Percentiles rank a stretch among this genome's conserved stretches.
Conservation (phyloP, 768 basidiomycete species). For the Mycena rosella region DNA sequence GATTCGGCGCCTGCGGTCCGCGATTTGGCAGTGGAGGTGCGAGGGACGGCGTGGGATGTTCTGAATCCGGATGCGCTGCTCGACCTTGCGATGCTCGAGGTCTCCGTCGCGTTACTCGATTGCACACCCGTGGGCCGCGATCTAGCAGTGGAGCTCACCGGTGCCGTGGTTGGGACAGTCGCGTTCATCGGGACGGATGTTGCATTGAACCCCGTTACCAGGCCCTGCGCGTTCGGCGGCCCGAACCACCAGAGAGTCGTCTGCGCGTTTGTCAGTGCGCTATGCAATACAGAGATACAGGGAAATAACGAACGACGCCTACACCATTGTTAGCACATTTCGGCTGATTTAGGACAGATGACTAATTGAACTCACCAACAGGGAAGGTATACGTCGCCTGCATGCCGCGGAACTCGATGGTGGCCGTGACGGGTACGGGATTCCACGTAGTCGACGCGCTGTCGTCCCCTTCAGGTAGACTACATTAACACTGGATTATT, state of each 20-base stretch:
- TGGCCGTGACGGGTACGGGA: conserved; percentile 65
- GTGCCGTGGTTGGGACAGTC: background rate
- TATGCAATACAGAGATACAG: background rate
- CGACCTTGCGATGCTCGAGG: background rate
- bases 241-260: conserved; percentile 34
- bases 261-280: background rate
- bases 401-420: conserved; percentile 74
- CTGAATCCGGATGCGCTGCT: too few species aligned
- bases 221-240: conserved; percentile 23
- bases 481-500: too few species aligned
- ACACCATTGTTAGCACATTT: background rate
- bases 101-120: background rate
- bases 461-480: conserved; percentile 66
- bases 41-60: too few species aligned
- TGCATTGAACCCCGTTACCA: conserved; percentile 12
- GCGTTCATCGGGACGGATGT: background rate
- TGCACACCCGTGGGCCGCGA: too few species aligned
- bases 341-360: too few species aligned
- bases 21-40: too few species aligned
- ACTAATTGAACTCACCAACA: conserved; percentile 59
- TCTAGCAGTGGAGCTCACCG: too few species aligned
- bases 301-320: conserved; percentile 20
- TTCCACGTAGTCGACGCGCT: conserved; percentile 62
- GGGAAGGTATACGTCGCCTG: conserved; percentile 85
- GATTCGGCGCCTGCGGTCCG: too few species aligned